Base-by-base conservation (phyloP, 2,329 filamentous ascomycete species). In the Talaromyces sp. region DNA sequence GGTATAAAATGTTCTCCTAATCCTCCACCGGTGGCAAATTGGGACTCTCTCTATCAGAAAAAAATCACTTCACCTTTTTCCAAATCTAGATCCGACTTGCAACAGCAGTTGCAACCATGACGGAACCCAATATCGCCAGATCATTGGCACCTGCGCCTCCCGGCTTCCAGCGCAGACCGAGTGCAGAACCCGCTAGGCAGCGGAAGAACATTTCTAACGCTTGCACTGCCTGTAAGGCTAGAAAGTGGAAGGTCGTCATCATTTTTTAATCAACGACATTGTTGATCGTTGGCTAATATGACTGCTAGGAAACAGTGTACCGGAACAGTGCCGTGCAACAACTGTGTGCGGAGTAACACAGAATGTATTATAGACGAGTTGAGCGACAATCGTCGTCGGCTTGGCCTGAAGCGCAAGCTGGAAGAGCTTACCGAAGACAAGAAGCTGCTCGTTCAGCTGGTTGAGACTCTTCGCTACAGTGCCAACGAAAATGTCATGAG, bases 291-390 rank as follows among this genome's bases (percentile, higher is more conserved):
- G 28, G 45, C 57, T 59, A 55, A 59, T 37, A 10, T 22, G 22
- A 10, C 15, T 36, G 6, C 67, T 73, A 71, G 36, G 75, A 73
- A 57, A 80, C 43, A 65, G 65, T 67, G 58, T 63, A 57, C 57
- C 51, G 64, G 66, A 41, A 61, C 62, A 5, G 37, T 54, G 2
- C 64, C 67, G 4, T 69, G 68, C 57, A 56, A 63, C 7, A 62
- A 60, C 13, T 70, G 68, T 51, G 43, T 52, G 28, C 57, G 58
- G n/a, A 61, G 53, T 22, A 59, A 65, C 25, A 62, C 59, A 5
- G 51, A 50, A 9, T 70, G 68, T 58, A 54, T 62, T 15, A 62
- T 67, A 53, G 63, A 68, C 36, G 59, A 62, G 37, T 56, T 60
- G 8, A 61, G 54, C 11, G 68, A 70, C 54, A 59, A 62, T 7